phyloP scores from a whole-genome alignment of 2,329 filamentous ascomycete species.

The Pestalotiopsis sp. region DNA sequence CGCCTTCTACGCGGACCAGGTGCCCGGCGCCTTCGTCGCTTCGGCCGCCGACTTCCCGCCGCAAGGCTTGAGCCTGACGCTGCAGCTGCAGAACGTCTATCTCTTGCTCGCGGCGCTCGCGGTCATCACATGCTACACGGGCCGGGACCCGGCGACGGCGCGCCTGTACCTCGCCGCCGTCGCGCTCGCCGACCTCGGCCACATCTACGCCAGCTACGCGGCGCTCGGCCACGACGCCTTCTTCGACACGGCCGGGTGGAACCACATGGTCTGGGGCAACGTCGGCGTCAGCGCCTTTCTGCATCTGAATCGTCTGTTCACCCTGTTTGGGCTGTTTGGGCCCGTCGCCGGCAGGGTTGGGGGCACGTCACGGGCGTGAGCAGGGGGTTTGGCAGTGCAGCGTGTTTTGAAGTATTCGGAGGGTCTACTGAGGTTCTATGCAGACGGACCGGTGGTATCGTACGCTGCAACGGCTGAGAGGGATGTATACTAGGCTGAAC shows the following conservation, averaged over 20 bases:
- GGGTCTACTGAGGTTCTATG: no score
- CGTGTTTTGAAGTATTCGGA: not conserved
- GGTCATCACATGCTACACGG: conserved; percentile 32
- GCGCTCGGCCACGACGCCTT: conserved; percentile 30
- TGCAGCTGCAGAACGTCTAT: conserved; percentile 33
- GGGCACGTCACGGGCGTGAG: not conserved
- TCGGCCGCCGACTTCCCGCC: conserved; percentile 17
- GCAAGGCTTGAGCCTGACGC: conserved; percentile 25
- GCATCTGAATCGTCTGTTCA: conserved; percentile 29
- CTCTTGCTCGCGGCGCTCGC: conserved; percentile 33
- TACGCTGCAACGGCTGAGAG: no score
- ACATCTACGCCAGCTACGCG: conserved; percentile 34
- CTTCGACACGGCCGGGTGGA: conserved; percentile 28
- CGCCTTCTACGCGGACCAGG: conserved; percentile 30
- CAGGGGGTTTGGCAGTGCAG: not conserved
- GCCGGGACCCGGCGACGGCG: conserved; percentile 15
- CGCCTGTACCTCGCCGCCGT: conserved; percentile 30
- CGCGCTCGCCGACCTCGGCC: conserved; percentile 36
- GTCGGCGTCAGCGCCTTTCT: conserved; percentile 29
- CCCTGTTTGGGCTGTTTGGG: conserved; percentile 30
- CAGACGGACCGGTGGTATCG: no score
- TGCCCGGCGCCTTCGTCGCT: conserved; percentile 21
- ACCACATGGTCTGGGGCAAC: conserved; percentile 30
- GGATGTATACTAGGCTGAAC: no score
- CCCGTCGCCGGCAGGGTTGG: not conserved